phyloP scores from a whole-genome alignment of 495 filamentous ascomycete species.

The Apodospora peruviana region DNA sequence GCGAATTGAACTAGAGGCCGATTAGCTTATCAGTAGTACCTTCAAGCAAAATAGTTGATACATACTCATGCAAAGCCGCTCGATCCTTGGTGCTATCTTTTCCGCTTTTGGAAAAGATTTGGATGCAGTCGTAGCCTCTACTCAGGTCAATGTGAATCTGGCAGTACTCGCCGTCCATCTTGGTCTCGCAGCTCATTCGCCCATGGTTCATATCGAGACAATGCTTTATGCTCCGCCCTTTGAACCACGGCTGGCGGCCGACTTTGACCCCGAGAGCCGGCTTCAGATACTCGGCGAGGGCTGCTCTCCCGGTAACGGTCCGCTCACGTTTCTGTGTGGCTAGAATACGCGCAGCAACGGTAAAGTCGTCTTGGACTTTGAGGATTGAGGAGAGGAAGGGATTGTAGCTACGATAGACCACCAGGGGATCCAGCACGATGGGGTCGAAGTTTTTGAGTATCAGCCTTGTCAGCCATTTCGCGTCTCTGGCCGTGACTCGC shows the following conservation, averaged over 20 bases:
- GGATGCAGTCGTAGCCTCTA: constrained; percentile 48
- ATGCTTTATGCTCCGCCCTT: constrained; percentile 72
- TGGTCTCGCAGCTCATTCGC: constrained; percentile 69
- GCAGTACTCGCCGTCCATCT: constrained; percentile 86
- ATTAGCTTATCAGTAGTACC: constrained; percentile 6
- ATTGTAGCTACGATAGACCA: constrained; percentile 48
- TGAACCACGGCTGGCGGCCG: constrained; percentile 64
- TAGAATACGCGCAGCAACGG: constrained; percentile 27
- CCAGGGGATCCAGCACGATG: constrained; percentile 41
- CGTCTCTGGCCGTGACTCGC: constrained; percentile 60
- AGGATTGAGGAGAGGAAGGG: constrained; percentile 57
- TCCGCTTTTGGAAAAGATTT: constrained; percentile 87
- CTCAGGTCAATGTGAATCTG: constrained; percentile 76
- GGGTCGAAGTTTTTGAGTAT: constrained; percentile 72
- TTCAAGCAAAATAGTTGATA: background rate
- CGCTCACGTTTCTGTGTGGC: constrained; percentile 10
- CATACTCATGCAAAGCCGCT: constrained; percentile 51
- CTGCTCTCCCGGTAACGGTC: constrained; percentile 16
- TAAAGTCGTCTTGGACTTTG: constrained; percentile 55
- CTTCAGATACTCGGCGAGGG: constrained; percentile 37
- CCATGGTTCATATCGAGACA: constrained; percentile 57
- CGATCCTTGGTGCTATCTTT: constrained; percentile 79
- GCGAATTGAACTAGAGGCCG: constrained; percentile 34
- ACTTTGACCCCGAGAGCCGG: constrained; percentile 69
- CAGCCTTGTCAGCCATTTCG: constrained; percentile 84